Base-by-base conservation (phyloP, 805 yeast genomes). In the Myxozyma neotropica region DNA sequence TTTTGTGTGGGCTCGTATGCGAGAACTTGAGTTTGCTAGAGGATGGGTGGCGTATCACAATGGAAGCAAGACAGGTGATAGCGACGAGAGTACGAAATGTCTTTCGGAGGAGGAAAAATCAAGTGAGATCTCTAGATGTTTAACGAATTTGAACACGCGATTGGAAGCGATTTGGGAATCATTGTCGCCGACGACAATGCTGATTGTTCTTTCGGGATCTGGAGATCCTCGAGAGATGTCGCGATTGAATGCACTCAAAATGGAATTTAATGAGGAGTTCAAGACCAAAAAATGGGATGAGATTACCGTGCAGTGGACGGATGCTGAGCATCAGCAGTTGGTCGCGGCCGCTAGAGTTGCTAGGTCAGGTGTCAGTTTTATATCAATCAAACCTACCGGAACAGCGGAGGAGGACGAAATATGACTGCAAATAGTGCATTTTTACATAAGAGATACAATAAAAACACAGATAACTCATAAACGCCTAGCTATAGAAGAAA, bases 161-260 rank as follows among this genome's bases (percentile, higher is more conserved):
- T 64, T 92, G 6, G 63, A 71, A 15, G 70, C 70, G 40, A 73
- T 92, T 15, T 83, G 86, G 68, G 73, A 76, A 0, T 61, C 70
- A 1, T 67, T 88, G 21, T 89, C 96, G 0, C 72, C 74, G 1
- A 79, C 84, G 36, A 80, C 96, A 0, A 72, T 85, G 23, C 65
- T 92, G 15, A 74, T 89, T 0, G 68, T 90, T 1, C 76, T 83
- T 66, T 79, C 89, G 0, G 89, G 88, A 1, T 75, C 81, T 52
- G 89, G 90, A 10, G 83, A 84, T 67, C 81, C 85, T 1, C 71
- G 78, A 8, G 79, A 77, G 51, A 69, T 72, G 64, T 75, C 53
- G 6, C 43, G 59, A 21, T 29, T 65, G 42, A 57, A 53, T 26
- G 58, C 53, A 1, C 24, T 54, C 38, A 56, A 51, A n/a, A 12